phyloP scores from a whole-genome alignment of 352 stramenopile genomes.

The Porosira glacialis region DNA sequence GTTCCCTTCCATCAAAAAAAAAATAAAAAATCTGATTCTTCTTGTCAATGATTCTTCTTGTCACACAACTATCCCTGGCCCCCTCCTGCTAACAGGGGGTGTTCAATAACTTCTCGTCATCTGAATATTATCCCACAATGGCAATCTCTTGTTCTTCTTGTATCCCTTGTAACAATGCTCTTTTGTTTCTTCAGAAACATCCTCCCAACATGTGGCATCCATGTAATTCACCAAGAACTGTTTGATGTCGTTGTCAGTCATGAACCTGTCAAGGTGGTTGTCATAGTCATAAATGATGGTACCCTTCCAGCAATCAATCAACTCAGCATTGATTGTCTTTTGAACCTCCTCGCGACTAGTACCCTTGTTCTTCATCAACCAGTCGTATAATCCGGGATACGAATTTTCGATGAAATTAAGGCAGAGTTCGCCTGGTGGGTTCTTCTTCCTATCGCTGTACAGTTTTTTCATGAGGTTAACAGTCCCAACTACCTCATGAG shows the following conservation, averaged over 20 bases:
- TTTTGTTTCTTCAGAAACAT: neutral
- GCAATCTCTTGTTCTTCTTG: neutral
- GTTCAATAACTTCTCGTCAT: neutral
- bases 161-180: neutral
- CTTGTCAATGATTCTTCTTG: neutral
- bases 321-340: too few species aligned
- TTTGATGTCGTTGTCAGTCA: slow-evolving; percentile 6
- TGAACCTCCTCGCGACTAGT: too few species aligned
- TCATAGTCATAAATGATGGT: neutral
- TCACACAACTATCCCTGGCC: neutral
- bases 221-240: neutral
- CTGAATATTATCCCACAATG: neutral
- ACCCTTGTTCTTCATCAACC: too few species aligned
- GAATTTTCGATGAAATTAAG: too few species aligned
- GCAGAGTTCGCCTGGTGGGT: too few species aligned
- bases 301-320: too few species aligned
- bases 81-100: neutral
- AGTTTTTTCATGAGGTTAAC: too few species aligned
- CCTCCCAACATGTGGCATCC: neutral
- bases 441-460: too few species aligned
- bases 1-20: neutral
- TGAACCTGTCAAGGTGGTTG: neutral
- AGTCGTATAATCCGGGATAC: too few species aligned
- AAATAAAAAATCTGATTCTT: neutral
- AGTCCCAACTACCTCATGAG: too few species aligned